Percentiles rank a stretch among this genome's conserved stretches.
Conservation (phyloP, 2,329 filamentous ascomycete species). For the Dryadomyces quercivorus region DNA sequence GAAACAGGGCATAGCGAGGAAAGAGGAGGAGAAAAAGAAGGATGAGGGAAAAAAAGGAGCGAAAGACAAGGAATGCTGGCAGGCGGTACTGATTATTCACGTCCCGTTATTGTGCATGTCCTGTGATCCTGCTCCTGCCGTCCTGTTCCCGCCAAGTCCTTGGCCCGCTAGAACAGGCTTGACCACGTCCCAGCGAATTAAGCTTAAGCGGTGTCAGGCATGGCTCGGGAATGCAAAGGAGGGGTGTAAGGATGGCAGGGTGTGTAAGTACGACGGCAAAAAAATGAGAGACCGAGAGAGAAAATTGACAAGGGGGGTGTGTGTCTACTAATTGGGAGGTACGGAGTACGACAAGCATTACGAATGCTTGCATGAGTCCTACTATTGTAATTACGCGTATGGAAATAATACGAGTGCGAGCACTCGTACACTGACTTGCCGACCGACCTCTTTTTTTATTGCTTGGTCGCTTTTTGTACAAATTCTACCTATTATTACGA, state of each 20-base stretch:
- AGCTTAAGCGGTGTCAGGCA: slow-evolving; percentile 20
- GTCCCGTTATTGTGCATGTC: not conserved
- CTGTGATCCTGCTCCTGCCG: not conserved
- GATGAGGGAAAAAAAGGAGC: not conserved
- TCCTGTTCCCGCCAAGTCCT: not conserved
- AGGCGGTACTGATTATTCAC: no score
- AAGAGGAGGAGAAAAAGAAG: not conserved
- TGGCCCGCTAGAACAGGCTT: slow-evolving; percentile 4
- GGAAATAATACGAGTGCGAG: not conserved
- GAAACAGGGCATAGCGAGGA: not conserved
- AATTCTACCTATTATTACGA: no score
- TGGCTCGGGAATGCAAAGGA: slow-evolving; percentile 11
- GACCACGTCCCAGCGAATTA: slow-evolving; percentile 15
- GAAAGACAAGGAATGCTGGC: not conserved
- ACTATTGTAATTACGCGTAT: not conserved
- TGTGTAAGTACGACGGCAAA: not conserved
- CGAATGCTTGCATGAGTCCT: not conserved
- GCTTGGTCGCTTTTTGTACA: no score
- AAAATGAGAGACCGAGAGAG: no score
- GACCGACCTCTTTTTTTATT: not conserved
- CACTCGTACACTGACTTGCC: not conserved
- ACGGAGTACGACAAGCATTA: not conserved
- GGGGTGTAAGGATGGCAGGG: not conserved
- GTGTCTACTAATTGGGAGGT: no score
- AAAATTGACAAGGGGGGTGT: no score